Evolutionary conservation across 2,329 filamentous ascomycete species (phyloP).

Genomic region (Trichoderma sp.): DNA sequence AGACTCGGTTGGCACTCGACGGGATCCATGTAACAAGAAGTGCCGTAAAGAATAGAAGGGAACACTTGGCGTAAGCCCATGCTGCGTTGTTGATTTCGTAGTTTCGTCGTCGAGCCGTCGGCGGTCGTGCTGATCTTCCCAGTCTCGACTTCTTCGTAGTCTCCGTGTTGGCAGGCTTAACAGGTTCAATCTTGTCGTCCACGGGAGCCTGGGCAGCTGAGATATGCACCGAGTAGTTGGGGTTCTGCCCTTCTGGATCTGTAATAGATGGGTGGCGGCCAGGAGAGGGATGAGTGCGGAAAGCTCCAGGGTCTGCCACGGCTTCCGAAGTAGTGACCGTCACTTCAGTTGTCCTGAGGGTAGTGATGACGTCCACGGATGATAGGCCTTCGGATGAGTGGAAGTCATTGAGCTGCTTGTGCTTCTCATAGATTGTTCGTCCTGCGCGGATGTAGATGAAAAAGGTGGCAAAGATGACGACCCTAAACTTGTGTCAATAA

Average conservation of each 20-base stretch:
- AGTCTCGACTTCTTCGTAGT: not conserved
- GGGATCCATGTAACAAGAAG: conserved; percentile 74
- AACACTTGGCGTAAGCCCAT: conserved; percentile 68
- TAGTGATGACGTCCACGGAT: conserved; percentile 44
- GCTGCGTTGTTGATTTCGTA: conserved; percentile 61
- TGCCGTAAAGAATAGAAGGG: conserved; percentile 69
- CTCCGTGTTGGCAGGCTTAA: conserved; percentile 25
- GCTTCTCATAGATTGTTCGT: conserved; percentile 64
- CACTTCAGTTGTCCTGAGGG: conserved; percentile 62
- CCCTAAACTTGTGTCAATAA: conserved; percentile 39
- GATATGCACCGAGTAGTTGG: conserved; percentile 53
- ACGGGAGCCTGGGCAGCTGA: conserved; percentile 34
- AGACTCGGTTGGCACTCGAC: conserved; percentile 74
- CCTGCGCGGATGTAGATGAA: conserved; percentile 67
- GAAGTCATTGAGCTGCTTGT: conserved; percentile 59
- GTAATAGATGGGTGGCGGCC: conserved; percentile 20
- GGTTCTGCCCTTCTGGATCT: conserved; percentile 19
- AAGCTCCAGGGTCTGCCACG: conserved; percentile 20
- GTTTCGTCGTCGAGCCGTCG: conserved; percentile 34
- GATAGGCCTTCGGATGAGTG: conserved; percentile 46
- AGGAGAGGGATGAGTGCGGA: conserved; percentile 26
- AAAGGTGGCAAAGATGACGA: conserved; percentile 60
- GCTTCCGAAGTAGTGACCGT: conserved; percentile 54
- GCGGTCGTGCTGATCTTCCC: not conserved
- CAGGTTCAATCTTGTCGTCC: conserved; percentile 29